Evolutionary conservation across 257 asterid species (phyloP).

Genomic region (Plantago elongata): DNA sequence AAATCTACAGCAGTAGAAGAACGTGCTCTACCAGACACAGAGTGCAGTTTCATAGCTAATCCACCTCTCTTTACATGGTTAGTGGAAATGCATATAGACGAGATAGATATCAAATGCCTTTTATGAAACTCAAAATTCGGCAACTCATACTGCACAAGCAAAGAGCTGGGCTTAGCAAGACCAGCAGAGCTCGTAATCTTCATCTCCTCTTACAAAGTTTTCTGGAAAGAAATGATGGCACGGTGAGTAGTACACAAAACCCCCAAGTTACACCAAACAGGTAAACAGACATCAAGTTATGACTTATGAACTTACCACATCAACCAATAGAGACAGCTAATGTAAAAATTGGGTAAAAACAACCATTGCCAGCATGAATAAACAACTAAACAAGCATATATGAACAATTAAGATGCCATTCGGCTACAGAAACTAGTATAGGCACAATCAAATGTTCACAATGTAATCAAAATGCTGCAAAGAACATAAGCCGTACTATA

Average conservation of each 20-base stretch:
- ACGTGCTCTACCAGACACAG: constrained; percentile 43
- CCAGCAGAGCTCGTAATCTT: constrained; percentile 47
- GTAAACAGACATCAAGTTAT: neutral
- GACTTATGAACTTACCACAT: neutral
- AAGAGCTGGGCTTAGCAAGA: constrained; percentile 51
- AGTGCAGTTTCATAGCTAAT: constrained; percentile 38
- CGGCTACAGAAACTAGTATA: no score
- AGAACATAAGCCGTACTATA: neutral
- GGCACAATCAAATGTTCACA: neutral
- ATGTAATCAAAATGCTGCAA: neutral
- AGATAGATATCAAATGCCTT: constrained; percentile 28
- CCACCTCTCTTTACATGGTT: constrained; percentile 30
- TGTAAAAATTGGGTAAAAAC: neutral
- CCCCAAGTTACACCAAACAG: neutral
- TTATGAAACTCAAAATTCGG: constrained; percentile 41
- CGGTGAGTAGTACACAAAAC: constrained; percentile 11
- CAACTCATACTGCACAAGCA: constrained; percentile 50
- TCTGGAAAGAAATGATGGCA: constrained; percentile 24
- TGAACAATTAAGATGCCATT: no score
- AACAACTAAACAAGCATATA: no score
- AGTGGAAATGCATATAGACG: constrained; percentile 34
- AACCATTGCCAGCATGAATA: neutral
- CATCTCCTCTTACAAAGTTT: constrained; percentile 35
- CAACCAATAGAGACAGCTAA: no score
- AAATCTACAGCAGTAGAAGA: constrained; percentile 30